Evolutionary conservation across 1,284 basidiomycete species (phyloP), one percentile per base, ranked within the genome.

Genomic region (Puccinia hordei): DNA sequence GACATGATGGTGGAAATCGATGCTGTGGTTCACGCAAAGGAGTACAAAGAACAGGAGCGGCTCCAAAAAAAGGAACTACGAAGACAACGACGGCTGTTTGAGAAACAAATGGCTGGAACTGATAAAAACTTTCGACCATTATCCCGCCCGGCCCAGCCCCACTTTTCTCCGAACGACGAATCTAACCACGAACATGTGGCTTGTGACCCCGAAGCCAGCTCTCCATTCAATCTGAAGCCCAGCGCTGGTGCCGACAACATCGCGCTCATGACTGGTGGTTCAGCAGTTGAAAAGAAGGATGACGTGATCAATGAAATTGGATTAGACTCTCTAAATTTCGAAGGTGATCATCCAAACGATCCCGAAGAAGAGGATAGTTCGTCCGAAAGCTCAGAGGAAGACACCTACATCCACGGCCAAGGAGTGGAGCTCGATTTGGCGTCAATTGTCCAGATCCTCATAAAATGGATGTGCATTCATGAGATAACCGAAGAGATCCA

Each of bases 1-100:
- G 93, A 96, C 83, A 96, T 99, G 84, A 87, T 98, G 76, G 90
- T 92, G 46, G 97, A 99, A 86, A 94, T 96, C 83, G 90, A 90
- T n/a, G 91, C 93, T 76, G 91, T 96, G 33, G 93, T 92, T 0
- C 76, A 79, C 57, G 65, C 76, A 15, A 79, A 79, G 24, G 65
- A 79, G 30, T 69, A 71, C 41, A 66, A 71, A 46, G 65, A 69
- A 55, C 63, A 61, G 33, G 63, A 79, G 44, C 49, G 66, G 63
- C 46, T 79, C 6, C 76, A 79, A 44, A 59, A 69, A 24, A 46
- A 51, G 33, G 61, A 66, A 9, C 41, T 77, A 22, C 41, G 44
- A 68, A 41, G 61, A 24, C 76, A 79, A 59, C 51, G 65, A 12
- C 30, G 57, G 27, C 30, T 61, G 12, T 79, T 79, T 24, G 76